Percentiles rank a stretch among this genome's conserved stretches.
Evolutionary conservation across 768 basidiomycete species (phyloP).

Genomic region (Xanthoconium purpureum): DNA sequence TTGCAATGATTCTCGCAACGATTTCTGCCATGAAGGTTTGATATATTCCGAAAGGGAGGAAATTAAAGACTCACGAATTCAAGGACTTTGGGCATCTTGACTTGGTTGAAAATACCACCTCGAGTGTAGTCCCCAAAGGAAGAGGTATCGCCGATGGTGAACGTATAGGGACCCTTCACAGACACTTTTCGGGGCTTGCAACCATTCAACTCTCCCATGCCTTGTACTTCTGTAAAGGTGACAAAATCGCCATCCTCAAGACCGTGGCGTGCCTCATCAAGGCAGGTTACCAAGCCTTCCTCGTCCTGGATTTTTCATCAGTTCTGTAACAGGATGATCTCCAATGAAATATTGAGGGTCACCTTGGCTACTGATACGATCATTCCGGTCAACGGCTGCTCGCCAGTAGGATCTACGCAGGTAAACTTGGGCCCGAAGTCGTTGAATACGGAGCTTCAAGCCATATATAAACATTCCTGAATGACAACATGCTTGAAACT

Average conservation of each 20-base stretch:
- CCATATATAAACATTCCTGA: conserved; percentile 1
- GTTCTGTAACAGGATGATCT: neutral
- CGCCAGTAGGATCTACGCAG: conserved; percentile 97
- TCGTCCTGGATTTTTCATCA: conserved; percentile 48
- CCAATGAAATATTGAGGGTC: conserved; percentile 2
- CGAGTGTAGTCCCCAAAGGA: conserved; percentile 70
- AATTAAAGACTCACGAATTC: conserved; percentile 69
- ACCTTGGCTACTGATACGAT: conserved; percentile 92
- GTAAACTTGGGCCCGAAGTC: conserved; percentile 96
- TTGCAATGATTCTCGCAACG: conserved; percentile 79
- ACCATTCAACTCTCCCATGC: conserved; percentile 87
- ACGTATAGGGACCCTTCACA: conserved; percentile 97
- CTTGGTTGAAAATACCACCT: conserved; percentile 96
- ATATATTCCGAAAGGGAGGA: neutral
- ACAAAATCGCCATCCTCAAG: conserved; percentile 99
- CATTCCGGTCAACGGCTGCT: conserved; percentile 91
- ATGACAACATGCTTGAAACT: conserved; percentile 15
- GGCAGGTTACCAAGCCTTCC: conserved; percentile 92
- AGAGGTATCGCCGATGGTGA: conserved; percentile 90
- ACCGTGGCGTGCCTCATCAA: conserved; percentile 96
- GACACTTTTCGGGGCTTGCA: conserved; percentile 89
- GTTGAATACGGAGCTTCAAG: conserved; percentile 81
- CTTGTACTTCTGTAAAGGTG: conserved; percentile 93
- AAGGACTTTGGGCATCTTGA: conserved; percentile 97
- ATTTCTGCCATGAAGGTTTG: conserved; percentile 61